A percentile compares a stretch with the other conserved stretches of the same genome.
These are phyloP conservation scores for Daldinia sp. DNA, from an alignment of 2,329 filamentous ascomycete species.

Conservation along the genomic window DNA sequence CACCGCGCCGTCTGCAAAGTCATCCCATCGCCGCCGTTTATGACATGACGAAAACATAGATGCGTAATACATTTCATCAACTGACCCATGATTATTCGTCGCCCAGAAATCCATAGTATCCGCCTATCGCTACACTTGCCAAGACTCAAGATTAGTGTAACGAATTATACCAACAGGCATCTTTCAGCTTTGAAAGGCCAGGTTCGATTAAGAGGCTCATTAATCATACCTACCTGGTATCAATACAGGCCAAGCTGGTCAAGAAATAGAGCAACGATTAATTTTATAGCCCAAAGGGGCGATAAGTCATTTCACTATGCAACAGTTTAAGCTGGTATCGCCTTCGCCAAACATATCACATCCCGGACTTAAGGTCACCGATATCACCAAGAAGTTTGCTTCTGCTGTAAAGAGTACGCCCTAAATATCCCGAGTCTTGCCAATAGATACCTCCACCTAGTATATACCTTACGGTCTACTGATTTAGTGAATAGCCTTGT, in stretches of 20 bases:
- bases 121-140: background rate
- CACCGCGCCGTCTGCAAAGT: background rate
- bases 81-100: background rate
- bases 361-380: constrained; percentile 62
- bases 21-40: background rate
- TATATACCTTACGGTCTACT: too few species aligned
- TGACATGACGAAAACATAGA: too few species aligned
- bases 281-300: constrained; percentile 1
- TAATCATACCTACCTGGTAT: background rate
- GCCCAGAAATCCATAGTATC: background rate
- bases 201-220: background rate
- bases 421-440: background rate
- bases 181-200: background rate
- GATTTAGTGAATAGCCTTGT: constrained; percentile 64
- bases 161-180: background rate
- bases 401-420: constrained; percentile 61
- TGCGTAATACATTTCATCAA: too few species aligned
- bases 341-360: constrained; percentile 53
- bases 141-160: background rate
- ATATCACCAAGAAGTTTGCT: constrained; percentile 66
- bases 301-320: constrained; percentile 40
- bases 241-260: background rate
- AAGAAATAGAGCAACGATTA: background rate
- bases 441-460: too few species aligned
- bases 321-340: constrained; percentile 41